Conservation (phyloP, 257 asterid genomes). For the Paulownia fortunei region DNA sequence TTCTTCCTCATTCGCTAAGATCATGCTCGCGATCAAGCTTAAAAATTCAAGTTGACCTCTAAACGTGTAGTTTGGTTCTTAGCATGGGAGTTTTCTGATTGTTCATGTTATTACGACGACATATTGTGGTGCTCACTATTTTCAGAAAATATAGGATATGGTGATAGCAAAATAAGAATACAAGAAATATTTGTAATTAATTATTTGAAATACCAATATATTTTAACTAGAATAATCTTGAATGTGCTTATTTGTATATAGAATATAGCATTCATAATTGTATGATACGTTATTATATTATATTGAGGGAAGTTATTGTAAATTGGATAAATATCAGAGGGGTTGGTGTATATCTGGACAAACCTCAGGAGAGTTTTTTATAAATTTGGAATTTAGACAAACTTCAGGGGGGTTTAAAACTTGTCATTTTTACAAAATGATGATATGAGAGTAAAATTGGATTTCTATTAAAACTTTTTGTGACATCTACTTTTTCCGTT, state of each 20-base stretch:
- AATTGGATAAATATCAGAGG: not conserved
- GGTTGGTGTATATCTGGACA: not conserved
- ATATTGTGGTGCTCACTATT: not conserved
- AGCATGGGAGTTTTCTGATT: not conserved
- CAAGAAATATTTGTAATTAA: not conserved
- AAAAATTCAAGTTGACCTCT: not conserved
- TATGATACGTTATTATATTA: too few species aligned
- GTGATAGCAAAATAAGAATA: not conserved
- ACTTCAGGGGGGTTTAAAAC: not conserved
- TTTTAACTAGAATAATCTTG: not conserved
- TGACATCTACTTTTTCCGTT: not conserved
- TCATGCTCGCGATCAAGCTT: not conserved
- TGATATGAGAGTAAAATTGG: not conserved
- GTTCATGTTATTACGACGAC: not conserved
- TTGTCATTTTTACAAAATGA: not conserved
- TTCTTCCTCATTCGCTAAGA: not conserved
- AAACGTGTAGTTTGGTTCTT: not conserved
- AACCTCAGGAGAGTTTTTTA: not conserved
- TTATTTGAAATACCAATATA: not conserved
- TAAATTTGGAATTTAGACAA: not conserved
- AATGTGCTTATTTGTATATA: not conserved
- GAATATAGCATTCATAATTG: not conserved
- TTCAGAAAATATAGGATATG: not conserved
- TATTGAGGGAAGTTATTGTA: not conserved
- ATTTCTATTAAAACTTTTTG: not conserved